These are phyloP conservation scores for Ceratonia siliqua DNA, from an alignment of 306 rosid genomes.

Conservation along the genomic window DNA sequence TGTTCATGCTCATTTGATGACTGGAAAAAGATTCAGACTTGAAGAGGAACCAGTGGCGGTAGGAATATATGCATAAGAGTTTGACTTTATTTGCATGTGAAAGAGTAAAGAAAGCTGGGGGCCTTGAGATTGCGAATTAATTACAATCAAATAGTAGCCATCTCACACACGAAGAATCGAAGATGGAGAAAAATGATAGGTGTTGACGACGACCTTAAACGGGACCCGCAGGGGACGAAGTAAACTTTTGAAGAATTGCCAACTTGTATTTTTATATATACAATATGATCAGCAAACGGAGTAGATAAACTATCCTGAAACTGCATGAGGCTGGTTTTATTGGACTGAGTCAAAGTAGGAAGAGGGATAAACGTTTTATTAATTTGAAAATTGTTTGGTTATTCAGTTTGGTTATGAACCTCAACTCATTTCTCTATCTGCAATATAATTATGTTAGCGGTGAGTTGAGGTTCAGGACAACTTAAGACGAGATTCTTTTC, in stretches of 20 bases:
- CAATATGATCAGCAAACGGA: too few relatives aligned
- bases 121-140: too few relatives aligned
- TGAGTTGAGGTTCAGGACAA: too few relatives aligned
- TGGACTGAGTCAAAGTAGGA: not conserved
- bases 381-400: too few relatives aligned
- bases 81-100: not conserved
- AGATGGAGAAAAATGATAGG: not conserved
- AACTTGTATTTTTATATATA: not conserved
- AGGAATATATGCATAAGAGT: not conserved
- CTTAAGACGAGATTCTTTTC: too few relatives aligned
- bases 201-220: not conserved
- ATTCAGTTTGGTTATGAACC: too few relatives aligned
- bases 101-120: too few relatives aligned
- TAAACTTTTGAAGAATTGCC: not conserved
- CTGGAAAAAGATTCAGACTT: not conserved
- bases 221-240: not conserved
- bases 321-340: too few relatives aligned
- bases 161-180: not conserved
- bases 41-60: not conserved
- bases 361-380: not conserved
- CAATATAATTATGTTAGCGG: too few relatives aligned
- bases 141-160: too few relatives aligned
- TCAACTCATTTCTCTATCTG: too few relatives aligned
- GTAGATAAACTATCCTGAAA: too few relatives aligned
- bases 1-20: not conserved